These are phyloP conservation scores for Picea sitchensis DNA, from an alignment of 75 land plant genomes.

Conservation along the genomic window DNA sequence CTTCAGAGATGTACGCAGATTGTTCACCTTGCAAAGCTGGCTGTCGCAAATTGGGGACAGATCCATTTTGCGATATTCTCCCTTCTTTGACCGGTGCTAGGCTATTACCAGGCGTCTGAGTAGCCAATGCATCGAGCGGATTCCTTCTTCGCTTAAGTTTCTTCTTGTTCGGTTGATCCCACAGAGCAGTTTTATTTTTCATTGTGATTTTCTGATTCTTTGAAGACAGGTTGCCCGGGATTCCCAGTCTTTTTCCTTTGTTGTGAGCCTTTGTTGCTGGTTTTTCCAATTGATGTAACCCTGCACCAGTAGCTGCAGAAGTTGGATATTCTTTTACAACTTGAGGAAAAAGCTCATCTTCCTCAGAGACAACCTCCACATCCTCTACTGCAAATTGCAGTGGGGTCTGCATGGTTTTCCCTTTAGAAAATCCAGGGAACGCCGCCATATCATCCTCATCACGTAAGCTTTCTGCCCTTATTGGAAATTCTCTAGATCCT, in stretches of 20 bases:
- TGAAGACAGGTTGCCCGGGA: not conserved
- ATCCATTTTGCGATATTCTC: conserved; percentile 2
- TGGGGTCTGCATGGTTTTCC: not conserved
- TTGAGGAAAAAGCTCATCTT: not conserved
- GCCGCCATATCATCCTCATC: not conserved
- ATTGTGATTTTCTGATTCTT: not conserved
- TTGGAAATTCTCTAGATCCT: not conserved
- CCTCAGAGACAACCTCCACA: not conserved
- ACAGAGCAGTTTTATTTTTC: not conserved
- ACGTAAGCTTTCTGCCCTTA: not conserved
- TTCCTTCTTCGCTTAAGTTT: not conserved
- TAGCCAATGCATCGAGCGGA: not conserved
- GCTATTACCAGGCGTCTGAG: no score
- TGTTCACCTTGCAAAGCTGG: not conserved
- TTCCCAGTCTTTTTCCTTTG: not conserved
- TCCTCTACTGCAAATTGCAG: not conserved
- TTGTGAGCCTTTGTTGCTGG: not conserved
- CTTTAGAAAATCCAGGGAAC: not conserved
- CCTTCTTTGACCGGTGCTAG: not conserved
- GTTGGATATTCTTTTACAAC: not conserved
- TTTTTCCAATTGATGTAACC: not conserved
- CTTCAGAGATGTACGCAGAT: no score
- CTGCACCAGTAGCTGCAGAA: not conserved
- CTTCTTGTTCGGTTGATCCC: not conserved
- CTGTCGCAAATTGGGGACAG: not conserved